phyloP scores from a whole-genome alignment of 1,284 basidiomycete genomes.

The Cryptococcus sp. region DNA sequence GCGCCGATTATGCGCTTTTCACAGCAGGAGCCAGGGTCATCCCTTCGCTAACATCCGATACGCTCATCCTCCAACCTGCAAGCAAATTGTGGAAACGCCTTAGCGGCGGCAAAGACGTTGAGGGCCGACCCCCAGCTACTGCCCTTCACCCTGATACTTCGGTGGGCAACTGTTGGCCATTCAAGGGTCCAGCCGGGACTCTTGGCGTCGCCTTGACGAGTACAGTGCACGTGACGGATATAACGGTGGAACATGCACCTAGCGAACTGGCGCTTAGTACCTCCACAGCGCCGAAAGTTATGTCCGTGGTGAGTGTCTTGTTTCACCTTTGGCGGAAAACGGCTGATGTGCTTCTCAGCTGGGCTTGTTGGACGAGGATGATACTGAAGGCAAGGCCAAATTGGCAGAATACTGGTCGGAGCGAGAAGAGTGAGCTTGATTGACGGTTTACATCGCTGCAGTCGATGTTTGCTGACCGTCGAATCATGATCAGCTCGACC shows the following conservation, averaged over 20 bases:
- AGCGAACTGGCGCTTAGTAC: constrained; percentile 75
- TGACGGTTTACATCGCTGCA: constrained; percentile 5
- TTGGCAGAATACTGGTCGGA: constrained; percentile 48
- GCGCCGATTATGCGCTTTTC: constrained; percentile 81
- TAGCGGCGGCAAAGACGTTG: constrained; percentile 54
- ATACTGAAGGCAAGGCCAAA: constrained; percentile 62
- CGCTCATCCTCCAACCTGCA: constrained; percentile 65
- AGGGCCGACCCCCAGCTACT: constrained; percentile 77
- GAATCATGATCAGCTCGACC: constrained; percentile 4
- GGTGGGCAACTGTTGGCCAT: constrained; percentile 91
- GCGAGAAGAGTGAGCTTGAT: constrained; percentile 18
- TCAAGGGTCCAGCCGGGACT: constrained; percentile 73
- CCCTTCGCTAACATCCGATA: constrained; percentile 75
- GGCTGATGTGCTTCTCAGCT: constrained; percentile 56
- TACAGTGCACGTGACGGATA: constrained; percentile 67
- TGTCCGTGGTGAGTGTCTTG: constrained; percentile 61
- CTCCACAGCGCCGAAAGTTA: constrained; percentile 74
- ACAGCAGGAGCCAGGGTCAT: constrained; percentile 79
- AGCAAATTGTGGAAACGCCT: constrained; percentile 25
- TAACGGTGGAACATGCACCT: constrained; percentile 87
- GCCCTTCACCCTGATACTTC: constrained; percentile 74
- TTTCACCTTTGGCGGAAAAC: not conserved
- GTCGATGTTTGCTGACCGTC: not conserved
- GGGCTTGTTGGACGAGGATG: constrained; percentile 75
- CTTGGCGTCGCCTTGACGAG: constrained; percentile 76